Base-by-base conservation (phyloP, 805 yeast species). In the Yarrowia bubula region DNA sequence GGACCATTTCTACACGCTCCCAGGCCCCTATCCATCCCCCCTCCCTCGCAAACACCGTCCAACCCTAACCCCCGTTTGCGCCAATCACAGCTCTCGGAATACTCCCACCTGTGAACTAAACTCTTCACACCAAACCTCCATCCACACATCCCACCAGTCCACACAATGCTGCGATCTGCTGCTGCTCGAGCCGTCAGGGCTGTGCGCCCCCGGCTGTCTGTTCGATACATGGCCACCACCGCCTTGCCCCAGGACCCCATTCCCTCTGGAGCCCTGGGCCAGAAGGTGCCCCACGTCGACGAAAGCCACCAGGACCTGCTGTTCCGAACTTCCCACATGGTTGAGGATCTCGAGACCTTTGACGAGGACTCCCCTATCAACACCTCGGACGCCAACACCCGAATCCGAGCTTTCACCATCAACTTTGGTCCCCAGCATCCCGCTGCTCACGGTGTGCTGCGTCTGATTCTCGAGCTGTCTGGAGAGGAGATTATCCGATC, bases 371-470 rank as follows among this genome's bases (percentile, higher is more conserved):
- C 64, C 9, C 64, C 64, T 22, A 43, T 58, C 64, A 58, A 58
- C 51, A 43, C 51, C 35, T 7, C 39, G 32, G 64, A 44, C 43
- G 69, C 67, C 51, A 75, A 74, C 67, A 69, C 70, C 66, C 82
- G 89, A 75, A 86, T 90, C 73, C 86, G 96, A 76, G 96, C 89
- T 75, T 90, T 90, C 80, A 90, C 96, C 58, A 86, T 90, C 75
- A 90, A 90, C 78, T 90, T 90, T 75, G 96, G 96, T 41, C 96
- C 96, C 57, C 96, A 90, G 79, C 96, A 90, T 80, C 96, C 96
- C 28, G 96, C 96, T 68, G 96, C 96, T 33, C 96, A 90, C 79
- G 96, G 96, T 70, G 96, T 90, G 77, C 80, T 90, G 80, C 84
- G 96, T 75, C 81, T 90, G 76, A 90, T 90, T 76, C 80, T 90